A percentile compares a stretch with the other conserved stretches of the same genome.
These are phyloP conservation scores for Claviceps sp. DNA, from an alignment of 2,329 filamentous ascomycete species.

Conservation along the genomic window DNA sequence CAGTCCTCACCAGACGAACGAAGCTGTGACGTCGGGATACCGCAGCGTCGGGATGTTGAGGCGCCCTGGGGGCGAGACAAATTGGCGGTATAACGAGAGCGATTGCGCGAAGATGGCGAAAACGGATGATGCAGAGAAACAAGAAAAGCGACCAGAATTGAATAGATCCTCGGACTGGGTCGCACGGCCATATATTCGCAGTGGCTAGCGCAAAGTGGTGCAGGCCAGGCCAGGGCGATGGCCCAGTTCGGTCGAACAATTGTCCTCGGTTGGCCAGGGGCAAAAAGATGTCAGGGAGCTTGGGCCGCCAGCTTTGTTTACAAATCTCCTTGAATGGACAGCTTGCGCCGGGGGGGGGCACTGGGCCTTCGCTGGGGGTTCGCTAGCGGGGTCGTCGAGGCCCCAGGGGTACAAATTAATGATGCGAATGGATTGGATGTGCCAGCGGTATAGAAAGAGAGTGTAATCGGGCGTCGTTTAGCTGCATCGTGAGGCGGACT, in stretches of 20 bases:
- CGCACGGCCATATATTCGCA: constrained; percentile 2
- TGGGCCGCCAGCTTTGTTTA: constrained; percentile 26
- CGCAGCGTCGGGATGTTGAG: neutral
- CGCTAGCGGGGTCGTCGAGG: constrained; percentile 3
- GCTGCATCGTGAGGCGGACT: constrained; percentile 11
- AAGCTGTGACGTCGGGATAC: neutral
- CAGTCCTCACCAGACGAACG: neutral
- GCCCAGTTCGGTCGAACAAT: constrained; percentile 5
- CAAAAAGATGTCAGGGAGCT: constrained; percentile 18
- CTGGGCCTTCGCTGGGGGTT: neutral
- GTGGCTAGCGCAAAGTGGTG: neutral
- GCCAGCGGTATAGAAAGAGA: constrained; percentile 1
- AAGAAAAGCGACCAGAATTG: neutral
- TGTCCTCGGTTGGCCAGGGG: constrained; percentile 21
- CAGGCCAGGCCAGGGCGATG: constrained; percentile 1
- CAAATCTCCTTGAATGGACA: constrained; percentile 25
- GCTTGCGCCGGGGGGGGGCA: constrained; percentile 12
- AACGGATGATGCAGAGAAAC: neutral
- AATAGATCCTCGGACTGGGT: constrained; percentile 1
- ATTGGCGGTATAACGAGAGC: neutral
- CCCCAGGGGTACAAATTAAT: neutral
- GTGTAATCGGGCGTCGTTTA: constrained; percentile 7
- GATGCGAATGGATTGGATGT: constrained; percentile 1
- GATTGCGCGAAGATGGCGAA: neutral
- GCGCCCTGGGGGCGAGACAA: neutral